These are phyloP conservation scores for Pseudocercospora fuligena DNA, from an alignment of 2,329 filamentous ascomycete species.

Conservation along the genomic window DNA sequence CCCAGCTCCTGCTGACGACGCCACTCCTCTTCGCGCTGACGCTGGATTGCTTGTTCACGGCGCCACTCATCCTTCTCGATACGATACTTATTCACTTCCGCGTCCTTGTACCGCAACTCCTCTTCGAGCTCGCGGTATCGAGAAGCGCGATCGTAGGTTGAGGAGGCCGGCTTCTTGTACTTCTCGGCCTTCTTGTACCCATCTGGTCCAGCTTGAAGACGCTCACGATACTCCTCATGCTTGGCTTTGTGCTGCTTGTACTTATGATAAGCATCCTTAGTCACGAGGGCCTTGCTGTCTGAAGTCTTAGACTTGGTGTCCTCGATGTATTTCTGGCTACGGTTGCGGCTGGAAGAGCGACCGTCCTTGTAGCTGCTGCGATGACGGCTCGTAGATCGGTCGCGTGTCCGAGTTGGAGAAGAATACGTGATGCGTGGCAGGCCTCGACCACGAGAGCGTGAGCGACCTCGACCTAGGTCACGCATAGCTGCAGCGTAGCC, in stretches of 20 bases:
- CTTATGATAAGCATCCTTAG: slow-evolving; percentile 8
- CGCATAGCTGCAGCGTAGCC: slow-evolving; percentile 7
- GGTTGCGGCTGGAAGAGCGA: background rate
- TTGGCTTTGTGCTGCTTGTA: slow-evolving; percentile 7
- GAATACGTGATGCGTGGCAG: background rate
- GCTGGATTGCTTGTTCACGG: background rate
- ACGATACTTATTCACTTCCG: background rate
- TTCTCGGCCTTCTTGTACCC: background rate
- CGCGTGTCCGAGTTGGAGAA: background rate
- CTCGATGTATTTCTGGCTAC: background rate
- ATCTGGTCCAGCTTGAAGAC: background rate
- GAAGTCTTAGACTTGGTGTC: background rate
- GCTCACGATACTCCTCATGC: slow-evolving; percentile 3
- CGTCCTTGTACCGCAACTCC: background rate
- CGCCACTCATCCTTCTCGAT: slow-evolving; percentile 1
- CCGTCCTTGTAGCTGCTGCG: background rate
- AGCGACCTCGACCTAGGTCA: background rate
- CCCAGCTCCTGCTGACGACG: background rate
- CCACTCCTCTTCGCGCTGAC: background rate
- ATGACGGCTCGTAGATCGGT: background rate
- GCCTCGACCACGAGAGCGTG: background rate
- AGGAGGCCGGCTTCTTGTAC: background rate
- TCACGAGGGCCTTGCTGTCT: background rate
- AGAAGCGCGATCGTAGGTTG: background rate
- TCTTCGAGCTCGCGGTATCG: background rate